Conservation (phyloP, 1,284 basidiomycete genomes). For the Coniferiporia weirii region DNA sequence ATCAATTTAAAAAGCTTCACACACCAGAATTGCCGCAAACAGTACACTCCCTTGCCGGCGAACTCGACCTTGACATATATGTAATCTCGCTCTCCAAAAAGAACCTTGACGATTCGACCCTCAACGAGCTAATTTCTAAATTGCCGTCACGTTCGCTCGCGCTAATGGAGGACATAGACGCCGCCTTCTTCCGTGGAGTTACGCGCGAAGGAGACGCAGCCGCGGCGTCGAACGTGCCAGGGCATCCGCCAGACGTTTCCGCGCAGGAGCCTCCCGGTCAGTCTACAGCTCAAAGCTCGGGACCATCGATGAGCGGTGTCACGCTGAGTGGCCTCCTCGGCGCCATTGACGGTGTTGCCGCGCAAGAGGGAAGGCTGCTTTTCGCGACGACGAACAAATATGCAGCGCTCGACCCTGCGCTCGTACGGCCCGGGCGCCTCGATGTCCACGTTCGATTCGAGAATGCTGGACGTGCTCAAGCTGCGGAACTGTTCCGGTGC, state of each 20-base stretch:
- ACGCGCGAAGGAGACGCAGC: constrained; percentile 37
- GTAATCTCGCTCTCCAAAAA: constrained; percentile 67
- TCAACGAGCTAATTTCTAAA: constrained; percentile 55
- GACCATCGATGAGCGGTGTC: constrained; percentile 34
- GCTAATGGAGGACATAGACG: constrained; percentile 79
- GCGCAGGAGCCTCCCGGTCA: constrained; percentile 16
- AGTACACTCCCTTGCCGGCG: constrained; percentile 69
- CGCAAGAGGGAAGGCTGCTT: constrained; percentile 71
- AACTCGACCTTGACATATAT: constrained; percentile 70
- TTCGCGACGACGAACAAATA: constrained; percentile 77
- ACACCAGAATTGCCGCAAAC: not conserved
- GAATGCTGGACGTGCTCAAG: constrained; percentile 62
- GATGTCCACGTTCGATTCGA: constrained; percentile 74
- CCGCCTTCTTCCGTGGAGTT: constrained; percentile 57
- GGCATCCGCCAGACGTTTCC: constrained; percentile 8
- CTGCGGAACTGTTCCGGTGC: constrained; percentile 52
- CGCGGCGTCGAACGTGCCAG: not conserved
- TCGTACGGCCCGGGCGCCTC: constrained; percentile 74
- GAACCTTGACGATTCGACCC: constrained; percentile 60
- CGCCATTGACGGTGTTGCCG: constrained; percentile 69
- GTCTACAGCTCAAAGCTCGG: constrained; percentile 14
- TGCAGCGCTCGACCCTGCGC: constrained; percentile 59
- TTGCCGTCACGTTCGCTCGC: constrained; percentile 69
- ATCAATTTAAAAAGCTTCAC: not conserved
- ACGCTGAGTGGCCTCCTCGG: constrained; percentile 70